A percentile compares a stretch with the other conserved stretches of the same genome.
Conservation (phyloP, 768 basidiomycete species). For the Hygrocybe coccinea region DNA sequence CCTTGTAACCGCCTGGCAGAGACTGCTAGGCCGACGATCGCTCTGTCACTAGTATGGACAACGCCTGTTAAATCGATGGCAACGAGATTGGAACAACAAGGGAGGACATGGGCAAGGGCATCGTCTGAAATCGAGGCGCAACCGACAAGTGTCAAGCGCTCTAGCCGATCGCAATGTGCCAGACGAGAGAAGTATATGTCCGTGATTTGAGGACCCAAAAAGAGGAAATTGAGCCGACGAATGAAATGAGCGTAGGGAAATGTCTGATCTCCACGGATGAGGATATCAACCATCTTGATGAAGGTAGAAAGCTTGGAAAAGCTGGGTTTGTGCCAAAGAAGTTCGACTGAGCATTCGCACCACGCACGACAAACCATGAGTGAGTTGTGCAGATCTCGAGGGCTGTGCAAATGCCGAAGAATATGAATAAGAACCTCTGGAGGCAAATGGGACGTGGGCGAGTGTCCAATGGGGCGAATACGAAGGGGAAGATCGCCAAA, state of each 20-base stretch:
- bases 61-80: conserved; percentile 83
- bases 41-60: conserved; percentile 58
- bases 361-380: conserved; percentile 84
- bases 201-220: conserved; percentile 60
- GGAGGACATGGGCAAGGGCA: conserved; percentile 59
- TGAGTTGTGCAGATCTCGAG: conserved; percentile 67
- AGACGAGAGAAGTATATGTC: conserved; percentile 73
- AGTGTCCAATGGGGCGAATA: conserved; percentile 24
- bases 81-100: conserved; percentile 68
- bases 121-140: conserved; percentile 65
- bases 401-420: conserved; percentile 72
- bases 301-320: conserved; percentile 68
- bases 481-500: conserved; percentile 18
- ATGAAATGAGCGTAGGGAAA: conserved; percentile 88
- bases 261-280: conserved; percentile 60
- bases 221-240: conserved; percentile 84
- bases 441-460: conserved; percentile 67
- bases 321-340: conserved; percentile 89
- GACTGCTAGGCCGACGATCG: conserved; percentile 65
- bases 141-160: conserved; percentile 83
- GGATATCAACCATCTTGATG: conserved; percentile 69
- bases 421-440: conserved; percentile 92
- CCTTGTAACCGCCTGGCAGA: conserved; percentile 79
- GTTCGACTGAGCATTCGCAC: conserved; percentile 94
- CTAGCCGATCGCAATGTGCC: conserved; percentile 70